Evolutionary conservation across 192 early-diverging fungal species (phyloP), one percentile per base, ranked within the genome.

Genomic region (Gonapodya prolifera): DNA sequence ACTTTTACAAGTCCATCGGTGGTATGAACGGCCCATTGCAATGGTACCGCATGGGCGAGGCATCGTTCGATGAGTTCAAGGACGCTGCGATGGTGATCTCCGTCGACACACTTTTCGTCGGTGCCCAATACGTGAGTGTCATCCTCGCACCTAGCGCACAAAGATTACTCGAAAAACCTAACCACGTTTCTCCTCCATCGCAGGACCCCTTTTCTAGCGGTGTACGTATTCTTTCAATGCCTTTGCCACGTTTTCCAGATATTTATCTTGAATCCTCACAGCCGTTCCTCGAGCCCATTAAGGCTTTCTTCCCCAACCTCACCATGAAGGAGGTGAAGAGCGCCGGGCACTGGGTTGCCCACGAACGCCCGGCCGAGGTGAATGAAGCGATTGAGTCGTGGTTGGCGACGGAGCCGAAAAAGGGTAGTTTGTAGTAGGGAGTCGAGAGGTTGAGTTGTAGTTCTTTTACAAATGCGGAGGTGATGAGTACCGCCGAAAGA

Each of bases 41-140:
- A 32, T 73, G 71, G 71, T 73, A 73, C 71, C 71, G 71, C 71
- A 73, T 73, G 71, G 71, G 71, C 71, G 71, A 73, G 31, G 28
- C 71, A 8, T 30, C 28, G 28, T 73, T 73, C 71, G 28, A 73
- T 29, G 71, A 73, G 71, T 73, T 73, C 71, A 32, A 30, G 18
- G 71, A 73, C 71, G 71, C 31, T 2, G 71, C 2, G 28, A 32
- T 2, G 28, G 29, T 2, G 8, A 16, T 73, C 18, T 2, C 2
- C 71, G 71, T 73, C 8, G 28, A 18, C 18, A 73, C 71, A 29
- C 31, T 73, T 8, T 73, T 73, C 71, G 32, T 73, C 71, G 71
- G 71, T 8, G 28, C 71, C 8, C 8, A 73, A 73, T 32, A 61
- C 23, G 45, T 61, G 45, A 23, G 45, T n/a, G n/a, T n/a, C n/a